Percentiles rank a stretch among this genome's conserved stretches.
Conservation (phyloP, 2,329 filamentous ascomycete species). For the Hyphodiscus sp. region DNA sequence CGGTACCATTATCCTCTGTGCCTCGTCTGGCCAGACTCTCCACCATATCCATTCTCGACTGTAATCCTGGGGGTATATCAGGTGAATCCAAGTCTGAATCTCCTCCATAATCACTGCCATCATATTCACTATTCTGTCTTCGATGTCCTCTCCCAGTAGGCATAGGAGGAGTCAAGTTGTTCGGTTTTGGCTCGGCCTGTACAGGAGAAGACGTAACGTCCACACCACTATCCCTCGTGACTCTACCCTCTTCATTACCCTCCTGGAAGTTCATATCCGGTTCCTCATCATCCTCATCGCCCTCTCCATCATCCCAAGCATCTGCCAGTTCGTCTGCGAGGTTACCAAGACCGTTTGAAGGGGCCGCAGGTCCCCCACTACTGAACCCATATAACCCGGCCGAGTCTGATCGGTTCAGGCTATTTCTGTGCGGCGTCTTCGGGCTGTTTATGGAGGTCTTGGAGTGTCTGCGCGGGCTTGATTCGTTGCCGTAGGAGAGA, state of each 20-base stretch:
- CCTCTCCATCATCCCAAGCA: constrained; percentile 60
- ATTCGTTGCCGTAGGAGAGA: constrained; percentile 17
- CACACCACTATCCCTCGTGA: constrained; percentile 30
- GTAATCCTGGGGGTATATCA: constrained; percentile 60
- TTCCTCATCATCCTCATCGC: constrained; percentile 49
- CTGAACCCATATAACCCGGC: constrained; percentile 24
- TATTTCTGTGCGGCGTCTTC: constrained; percentile 20
- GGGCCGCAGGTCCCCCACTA: constrained; percentile 34
- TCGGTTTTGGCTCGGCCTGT: constrained; percentile 12
- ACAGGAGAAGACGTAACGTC: constrained; percentile 25
- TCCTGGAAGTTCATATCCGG: constrained; percentile 35
- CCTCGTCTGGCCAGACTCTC: constrained; percentile 63
- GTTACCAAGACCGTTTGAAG: constrained; percentile 61
- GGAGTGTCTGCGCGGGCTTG: constrained; percentile 22
- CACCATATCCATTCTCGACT: constrained; percentile 65
- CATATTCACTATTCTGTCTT: constrained; percentile 53
- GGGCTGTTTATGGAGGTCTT: constrained; percentile 27
- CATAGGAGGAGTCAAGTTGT: constrained; percentile 19
- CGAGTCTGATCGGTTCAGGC: constrained; percentile 21
- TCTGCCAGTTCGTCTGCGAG: constrained; percentile 76
- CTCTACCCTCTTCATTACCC: constrained; percentile 28
- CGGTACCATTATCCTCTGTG: constrained; percentile 58
- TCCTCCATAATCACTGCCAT: constrained; percentile 68
- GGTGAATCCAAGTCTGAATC: constrained; percentile 63
- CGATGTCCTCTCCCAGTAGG: constrained; percentile 34